These are phyloP conservation scores for Actinomortierella ambigua DNA, from an alignment of 371 early-diverging fungal species.

Conservation along the genomic window DNA sequence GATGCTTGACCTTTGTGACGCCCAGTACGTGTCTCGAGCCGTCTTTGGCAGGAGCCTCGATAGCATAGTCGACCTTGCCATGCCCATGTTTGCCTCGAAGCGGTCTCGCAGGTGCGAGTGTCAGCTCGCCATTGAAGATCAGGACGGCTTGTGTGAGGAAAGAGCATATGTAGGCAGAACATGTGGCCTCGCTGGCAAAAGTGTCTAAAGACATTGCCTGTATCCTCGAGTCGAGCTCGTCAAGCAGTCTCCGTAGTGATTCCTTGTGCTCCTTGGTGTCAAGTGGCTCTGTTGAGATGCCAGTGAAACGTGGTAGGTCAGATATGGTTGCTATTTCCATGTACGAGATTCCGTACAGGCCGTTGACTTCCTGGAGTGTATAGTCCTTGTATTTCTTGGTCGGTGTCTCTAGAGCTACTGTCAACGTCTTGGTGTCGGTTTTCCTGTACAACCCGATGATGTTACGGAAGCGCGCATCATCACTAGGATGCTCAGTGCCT, in stretches of 20 bases:
- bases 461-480: conserved; percentile 13
- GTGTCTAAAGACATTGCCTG: conserved; percentile 5
- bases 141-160: conserved; percentile 21
- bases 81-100: conserved; percentile 21
- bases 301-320: conserved; percentile 18
- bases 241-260: conserved; percentile 21
- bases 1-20: conserved; percentile 19
- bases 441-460: conserved; percentile 15
- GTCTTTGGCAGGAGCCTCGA: conserved; percentile 13
- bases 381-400: conserved; percentile 26
- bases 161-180: conserved; percentile 21
- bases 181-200: conserved; percentile 15
- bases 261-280: conserved; percentile 19
- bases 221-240: conserved; percentile 19
- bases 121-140: conserved; percentile 20
- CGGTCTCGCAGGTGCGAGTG: conserved; percentile 11
- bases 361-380: conserved; percentile 30
- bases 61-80: conserved; percentile 24
- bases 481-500: conserved; percentile 15
- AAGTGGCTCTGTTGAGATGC: conserved; percentile 21
- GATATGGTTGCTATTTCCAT: conserved; percentile 14
- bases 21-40: conserved; percentile 19
- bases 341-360: conserved; percentile 20
- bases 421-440: conserved; percentile 15
- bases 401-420: conserved; percentile 33